phyloP scores from a whole-genome alignment of 2,329 filamentous ascomycete species.

The Calonectria naviculata region DNA sequence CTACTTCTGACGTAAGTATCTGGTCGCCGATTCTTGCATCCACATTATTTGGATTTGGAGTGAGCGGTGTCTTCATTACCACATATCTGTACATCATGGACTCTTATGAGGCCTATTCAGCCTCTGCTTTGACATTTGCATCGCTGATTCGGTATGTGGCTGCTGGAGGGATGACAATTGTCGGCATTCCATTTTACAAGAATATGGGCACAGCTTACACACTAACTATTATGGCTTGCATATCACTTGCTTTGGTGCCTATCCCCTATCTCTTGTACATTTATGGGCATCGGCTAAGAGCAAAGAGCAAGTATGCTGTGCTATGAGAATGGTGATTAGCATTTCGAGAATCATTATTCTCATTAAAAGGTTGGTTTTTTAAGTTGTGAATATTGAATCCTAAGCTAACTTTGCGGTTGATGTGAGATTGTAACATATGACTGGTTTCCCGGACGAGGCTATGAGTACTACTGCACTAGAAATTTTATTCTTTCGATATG shows the following conservation, averaged over 20 bases:
- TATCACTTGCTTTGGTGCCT: background rate
- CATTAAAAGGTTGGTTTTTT: too few relatives aligned
- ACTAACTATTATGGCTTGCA: background rate
- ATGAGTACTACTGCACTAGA: too few relatives aligned
- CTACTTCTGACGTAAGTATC: background rate
- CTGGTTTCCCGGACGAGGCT: too few relatives aligned
- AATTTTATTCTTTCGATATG: too few relatives aligned
- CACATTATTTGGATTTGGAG: background rate
- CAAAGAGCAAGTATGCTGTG: conserved; percentile 42
- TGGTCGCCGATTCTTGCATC: background rate
- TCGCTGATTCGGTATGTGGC: background rate
- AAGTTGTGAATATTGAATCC: too few relatives aligned
- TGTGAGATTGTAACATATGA: too few relatives aligned
- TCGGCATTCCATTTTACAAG: conserved; percentile 1
- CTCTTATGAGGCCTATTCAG: background rate
- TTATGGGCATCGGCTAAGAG: background rate
- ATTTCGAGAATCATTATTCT: too few relatives aligned
- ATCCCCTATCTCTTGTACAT: background rate
- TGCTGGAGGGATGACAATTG: conserved; percentile 1
- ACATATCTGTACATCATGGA: background rate
- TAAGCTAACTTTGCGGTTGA: too few relatives aligned
- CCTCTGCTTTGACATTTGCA: conserved; percentile 4
- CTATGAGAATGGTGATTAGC: too few relatives aligned
- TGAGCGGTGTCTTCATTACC: background rate
- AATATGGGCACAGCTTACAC: conserved; percentile 1